phyloP scores from a whole-genome alignment of 805 yeast species.

The Torulaspora quercuum region DNA sequence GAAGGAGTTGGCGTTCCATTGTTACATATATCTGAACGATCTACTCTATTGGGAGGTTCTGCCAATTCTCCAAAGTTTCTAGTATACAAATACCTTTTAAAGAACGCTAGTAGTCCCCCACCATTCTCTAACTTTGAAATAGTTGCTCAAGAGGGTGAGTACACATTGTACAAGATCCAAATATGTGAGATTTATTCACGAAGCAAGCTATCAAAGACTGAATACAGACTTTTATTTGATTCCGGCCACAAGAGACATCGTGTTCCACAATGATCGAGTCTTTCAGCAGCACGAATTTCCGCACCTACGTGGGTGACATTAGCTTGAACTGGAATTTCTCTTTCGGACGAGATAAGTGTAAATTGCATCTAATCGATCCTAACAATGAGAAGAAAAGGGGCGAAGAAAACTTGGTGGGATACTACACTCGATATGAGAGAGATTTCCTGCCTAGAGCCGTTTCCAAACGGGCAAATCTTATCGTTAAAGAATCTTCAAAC shows the following conservation, averaged over 20 bases:
- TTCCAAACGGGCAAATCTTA: constrained; percentile 10
- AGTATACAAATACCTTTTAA: constrained; percentile 11
- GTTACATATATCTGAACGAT: constrained; percentile 7
- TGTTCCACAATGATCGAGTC: too few species aligned
- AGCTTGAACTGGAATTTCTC: constrained; percentile 14
- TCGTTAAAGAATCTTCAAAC: constrained; percentile 11
- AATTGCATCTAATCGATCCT: constrained; percentile 2
- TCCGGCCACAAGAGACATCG: constrained; percentile 7
- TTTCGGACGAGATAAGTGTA: too few species aligned
- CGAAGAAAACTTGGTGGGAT: constrained; percentile 4
- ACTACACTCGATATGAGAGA: constrained; percentile 8
- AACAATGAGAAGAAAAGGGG: neutral
- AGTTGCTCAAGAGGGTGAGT: too few species aligned
- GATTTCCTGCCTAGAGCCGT: constrained; percentile 9
- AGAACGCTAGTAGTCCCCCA: constrained; percentile 9
- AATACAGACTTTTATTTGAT: constrained; percentile 6
- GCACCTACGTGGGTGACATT: constrained; percentile 7
- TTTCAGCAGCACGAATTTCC: too few species aligned
- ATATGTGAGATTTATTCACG: constrained; percentile 10
- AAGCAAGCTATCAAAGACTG: neutral
- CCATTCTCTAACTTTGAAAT: too few species aligned
- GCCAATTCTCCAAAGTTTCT: constrained; percentile 6
- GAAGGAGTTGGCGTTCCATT: constrained; percentile 20
- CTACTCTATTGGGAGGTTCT: neutral
- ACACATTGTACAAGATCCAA: constrained; percentile 10